Base-by-base conservation (phyloP, 768 basidiomycete genomes). In the Bullera alba region DNA sequence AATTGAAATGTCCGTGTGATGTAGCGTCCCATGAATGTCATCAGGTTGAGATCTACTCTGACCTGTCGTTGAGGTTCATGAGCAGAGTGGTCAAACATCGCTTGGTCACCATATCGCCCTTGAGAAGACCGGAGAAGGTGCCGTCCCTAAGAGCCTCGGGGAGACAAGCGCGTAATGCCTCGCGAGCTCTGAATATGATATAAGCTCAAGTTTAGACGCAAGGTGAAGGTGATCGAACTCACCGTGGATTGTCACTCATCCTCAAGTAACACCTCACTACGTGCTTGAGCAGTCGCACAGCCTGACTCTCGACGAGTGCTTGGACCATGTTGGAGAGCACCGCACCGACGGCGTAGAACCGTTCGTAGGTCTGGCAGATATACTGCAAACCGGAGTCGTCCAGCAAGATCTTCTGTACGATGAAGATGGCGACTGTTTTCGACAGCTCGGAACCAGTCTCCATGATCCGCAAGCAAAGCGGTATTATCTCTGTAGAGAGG, bases 311-410 rank as follows among this genome's bases (percentile, higher is more conserved):
- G 47, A 97, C 92, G 42, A 99, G 79, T 70, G 96, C 90, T 67
- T 85, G 86, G 58, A 97, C 95, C 95, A 99, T 99, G 73, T 95
- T 96, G 77, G 87, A 88, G 52, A 99, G 79, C 15, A 99, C 95
- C 6, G 93, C 95, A 16, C 93, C 95, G 47, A 99, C 95, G 14
- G 95, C 95, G 72, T 96, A 97, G 76, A 99, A 99, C 46, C 95
- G 81, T 72, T 99, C 95, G 70, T 99, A 99, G n/a, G 95, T 99
- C 74, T 99, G 95, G 65, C 95, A 97, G 67, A 97, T 99, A 73
- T 99, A 99, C 15, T 90, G 92, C 53, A 99, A 76, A 17, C 95
- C 95, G 2, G 93, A 90, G 74, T 99, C 95, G 72, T 99, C 95
- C 46, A 97, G 79, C 15, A 99, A 79, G 53, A 77, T 78, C 75